Evolutionary conservation across 2,329 filamentous ascomycete genomes (phyloP).

Genomic region (Penicillium vulpinum): DNA sequence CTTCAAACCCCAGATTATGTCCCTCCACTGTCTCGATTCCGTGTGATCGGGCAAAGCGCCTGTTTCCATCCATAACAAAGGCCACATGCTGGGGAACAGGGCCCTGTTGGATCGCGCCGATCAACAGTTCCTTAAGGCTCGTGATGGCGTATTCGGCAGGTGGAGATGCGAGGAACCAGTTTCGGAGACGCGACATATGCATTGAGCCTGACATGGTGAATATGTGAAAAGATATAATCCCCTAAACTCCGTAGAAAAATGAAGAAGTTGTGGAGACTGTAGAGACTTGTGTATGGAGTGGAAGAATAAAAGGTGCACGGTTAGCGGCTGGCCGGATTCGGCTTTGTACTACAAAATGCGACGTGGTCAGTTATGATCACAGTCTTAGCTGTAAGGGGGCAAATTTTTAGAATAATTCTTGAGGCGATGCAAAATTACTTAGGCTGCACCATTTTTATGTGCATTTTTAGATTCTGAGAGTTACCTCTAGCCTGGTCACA

Average conservation of each 20-base stretch:
- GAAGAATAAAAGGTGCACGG: conserved; percentile 5
- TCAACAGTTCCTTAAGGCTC: conserved; percentile 77
- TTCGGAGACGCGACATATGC: conserved; percentile 62
- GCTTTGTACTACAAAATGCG: conserved; percentile 13
- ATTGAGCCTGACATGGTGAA: conserved; percentile 50
- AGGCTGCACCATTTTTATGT: conserved; percentile 30
- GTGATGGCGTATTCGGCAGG: conserved; percentile 87
- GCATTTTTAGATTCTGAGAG: conserved; percentile 2
- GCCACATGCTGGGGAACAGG: conserved; percentile 92
- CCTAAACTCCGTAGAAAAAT: conserved; percentile 1
- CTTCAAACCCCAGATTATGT: conserved; percentile 93
- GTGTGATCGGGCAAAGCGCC: conserved; percentile 84
- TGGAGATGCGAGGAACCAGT: conserved; percentile 83
- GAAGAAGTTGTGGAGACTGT: conserved; percentile 1
- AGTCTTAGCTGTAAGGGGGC: background rate
- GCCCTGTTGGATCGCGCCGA: conserved; percentile 84
- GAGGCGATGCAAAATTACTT: conserved; percentile 1
- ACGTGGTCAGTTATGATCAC: conserved; percentile 21
- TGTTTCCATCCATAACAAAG: conserved; percentile 99
- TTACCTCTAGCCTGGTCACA: background rate
- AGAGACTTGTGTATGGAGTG: background rate
- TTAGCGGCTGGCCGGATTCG: conserved; percentile 7
- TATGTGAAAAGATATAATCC: conserved; percentile 6
- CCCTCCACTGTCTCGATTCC: conserved; percentile 96
- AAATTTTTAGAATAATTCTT: background rate